These are phyloP conservation scores for Quercus alba DNA, from an alignment of 306 rosid species.

Conservation along the genomic window DNA sequence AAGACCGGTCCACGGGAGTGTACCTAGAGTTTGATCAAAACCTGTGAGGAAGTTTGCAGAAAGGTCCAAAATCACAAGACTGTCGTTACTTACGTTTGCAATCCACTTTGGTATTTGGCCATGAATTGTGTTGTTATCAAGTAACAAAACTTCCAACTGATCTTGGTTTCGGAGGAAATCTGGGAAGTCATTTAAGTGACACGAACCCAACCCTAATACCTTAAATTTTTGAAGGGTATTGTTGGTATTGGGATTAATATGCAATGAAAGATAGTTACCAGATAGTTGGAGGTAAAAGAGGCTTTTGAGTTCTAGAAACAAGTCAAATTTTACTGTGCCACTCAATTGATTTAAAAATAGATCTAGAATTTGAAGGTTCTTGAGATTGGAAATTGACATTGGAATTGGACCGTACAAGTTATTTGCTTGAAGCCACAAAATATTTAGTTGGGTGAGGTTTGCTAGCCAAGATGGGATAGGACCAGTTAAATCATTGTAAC, in stretches of 20 bases:
- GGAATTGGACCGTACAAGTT: not conserved
- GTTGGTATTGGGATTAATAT: not conserved
- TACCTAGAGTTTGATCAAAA: not conserved
- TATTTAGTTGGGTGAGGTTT: not conserved
- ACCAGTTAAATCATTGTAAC: no score
- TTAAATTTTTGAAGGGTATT: not conserved
- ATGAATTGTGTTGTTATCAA: not conserved
- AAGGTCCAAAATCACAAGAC: not conserved
- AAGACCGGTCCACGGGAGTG: not conserved
- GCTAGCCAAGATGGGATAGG: no score
- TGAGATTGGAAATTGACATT: not conserved
- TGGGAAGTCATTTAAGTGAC: not conserved
- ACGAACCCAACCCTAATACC: no score
- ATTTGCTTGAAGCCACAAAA: rapidly evolving
- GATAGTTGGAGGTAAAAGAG: not conserved
- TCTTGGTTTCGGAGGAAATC: not conserved
- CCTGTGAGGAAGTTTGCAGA: rapidly evolving
- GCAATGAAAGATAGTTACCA: not conserved
- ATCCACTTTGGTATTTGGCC: slow-evolving; percentile 10
- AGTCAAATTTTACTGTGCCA: not conserved
- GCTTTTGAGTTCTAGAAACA: not conserved
- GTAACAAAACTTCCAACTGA: not conserved
- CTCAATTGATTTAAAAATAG: not conserved
- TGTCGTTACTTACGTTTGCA: not conserved
- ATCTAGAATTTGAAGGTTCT: not conserved